Evolutionary conservation across 371 early-diverging fungal species (phyloP).

Genomic region (Nematocida ironsii): DNA sequence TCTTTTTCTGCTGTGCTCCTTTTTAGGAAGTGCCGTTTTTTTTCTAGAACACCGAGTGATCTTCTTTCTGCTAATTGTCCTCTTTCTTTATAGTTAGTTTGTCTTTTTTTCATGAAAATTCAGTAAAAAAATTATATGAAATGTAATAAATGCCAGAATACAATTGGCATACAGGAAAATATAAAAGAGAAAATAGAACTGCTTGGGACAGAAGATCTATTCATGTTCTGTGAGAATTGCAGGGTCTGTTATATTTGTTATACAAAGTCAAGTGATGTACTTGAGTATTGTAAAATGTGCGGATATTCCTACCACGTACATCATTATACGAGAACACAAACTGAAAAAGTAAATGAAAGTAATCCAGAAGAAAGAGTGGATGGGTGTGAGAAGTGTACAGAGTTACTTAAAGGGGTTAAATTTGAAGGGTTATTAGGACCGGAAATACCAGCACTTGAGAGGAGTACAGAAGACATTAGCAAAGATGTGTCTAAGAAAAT

Average conservation of each 20-base stretch:
- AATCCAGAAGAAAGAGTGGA: neutral
- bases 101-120: conserved; percentile 55
- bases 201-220: conserved; percentile 22
- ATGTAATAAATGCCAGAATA: conserved; percentile 39
- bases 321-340: neutral
- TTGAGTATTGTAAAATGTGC: neutral
- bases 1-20: conserved; percentile 4
- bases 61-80: conserved; percentile 45
- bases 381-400: neutral
- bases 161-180: conserved; percentile 22
- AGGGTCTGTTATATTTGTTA: conserved; percentile 33
- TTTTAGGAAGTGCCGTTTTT: conserved; percentile 57
- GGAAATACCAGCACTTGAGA: conserved; percentile 28
- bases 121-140: conserved; percentile 53
- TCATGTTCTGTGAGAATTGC: conserved; percentile 41
- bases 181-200: conserved; percentile 30
- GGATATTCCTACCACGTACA: neutral
- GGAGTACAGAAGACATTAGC: neutral
- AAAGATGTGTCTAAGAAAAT: neutral
- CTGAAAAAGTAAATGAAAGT: neutral
- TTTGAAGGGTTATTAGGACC: conserved; percentile 16
- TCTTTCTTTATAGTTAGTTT: conserved; percentile 56
- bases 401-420: neutral
- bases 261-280: neutral
- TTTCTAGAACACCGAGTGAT: conserved; percentile 58